Base-by-base conservation (phyloP, 2,329 filamentous ascomycete genomes). In the Macrophomina tecta region DNA sequence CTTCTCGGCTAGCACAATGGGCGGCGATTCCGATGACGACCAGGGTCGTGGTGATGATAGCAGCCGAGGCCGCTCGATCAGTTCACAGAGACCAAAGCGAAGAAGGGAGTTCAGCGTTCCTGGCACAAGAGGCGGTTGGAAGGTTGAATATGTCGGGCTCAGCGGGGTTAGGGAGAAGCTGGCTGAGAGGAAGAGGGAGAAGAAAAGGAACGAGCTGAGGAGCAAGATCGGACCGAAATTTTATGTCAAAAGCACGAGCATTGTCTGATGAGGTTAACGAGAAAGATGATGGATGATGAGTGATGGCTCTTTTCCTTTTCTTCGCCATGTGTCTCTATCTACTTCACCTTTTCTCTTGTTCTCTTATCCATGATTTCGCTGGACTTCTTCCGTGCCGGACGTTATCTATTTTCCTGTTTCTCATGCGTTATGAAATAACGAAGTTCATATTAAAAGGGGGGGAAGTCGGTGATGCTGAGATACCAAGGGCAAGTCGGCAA, bases 101-200 rank as follows among this genome's bases (percentile, higher is more conserved):
- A 49, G 18, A 16, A 34, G 58, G 3, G 58, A 62, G 11, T 62
- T 62, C 45, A 62, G 30, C 68, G 70, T 16, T 18, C 71, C 67
- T 56, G 69, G 68, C 6, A 70, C 63, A 28, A 48, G 32, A 34
- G 52, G 52, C 18, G 75, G 7, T 68, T 74, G 9, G 77, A 75
- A 82, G 32, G 77, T 87, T 30, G 82, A 84, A 67, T 82, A 86
- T 64, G 80, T 85, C 49, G 82, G 83, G 9, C 72, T 86, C 5
- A 80, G 79, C 34, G 82, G 82, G 16, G 75, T 88, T 52, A 82
- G 82, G 53, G 80, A 82, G 49, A 81, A 80, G 61, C 68, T 87
- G 7, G 74, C 78, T 45, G 81, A 82, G 72, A 76, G 79, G 64
- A 81, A 78, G 69, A 79, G 81, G 62, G 84, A 88, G 73, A 83